These are phyloP conservation scores for Termitomyces sp. DNA, from an alignment of 768 basidiomycete genomes.

Conservation along the genomic window DNA sequence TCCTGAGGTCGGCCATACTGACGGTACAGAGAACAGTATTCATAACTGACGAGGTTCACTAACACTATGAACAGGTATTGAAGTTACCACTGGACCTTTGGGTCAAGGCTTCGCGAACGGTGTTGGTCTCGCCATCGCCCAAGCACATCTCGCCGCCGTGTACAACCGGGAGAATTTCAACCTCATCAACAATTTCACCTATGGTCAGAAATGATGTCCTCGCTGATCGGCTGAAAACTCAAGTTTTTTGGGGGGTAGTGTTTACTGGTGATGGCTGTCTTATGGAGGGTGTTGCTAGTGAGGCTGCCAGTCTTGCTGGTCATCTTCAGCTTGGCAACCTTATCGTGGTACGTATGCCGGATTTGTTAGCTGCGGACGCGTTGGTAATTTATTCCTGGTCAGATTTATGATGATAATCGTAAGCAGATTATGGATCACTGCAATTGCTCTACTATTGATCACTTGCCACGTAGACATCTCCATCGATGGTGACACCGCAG, in stretches of 20 bases:
- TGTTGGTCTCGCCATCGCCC: slow-evolving; percentile 91
- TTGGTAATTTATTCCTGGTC: slow-evolving; percentile 12
- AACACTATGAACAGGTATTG: slow-evolving; percentile 48
- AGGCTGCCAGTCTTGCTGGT: slow-evolving; percentile 90
- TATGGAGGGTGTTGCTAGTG: slow-evolving; percentile 94
- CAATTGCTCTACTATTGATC: slow-evolving; percentile 5
- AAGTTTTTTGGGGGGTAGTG: slow-evolving; percentile 39
- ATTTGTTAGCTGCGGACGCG: background rate
- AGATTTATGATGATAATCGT: slow-evolving; percentile 98
- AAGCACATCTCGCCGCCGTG: slow-evolving; percentile 85
- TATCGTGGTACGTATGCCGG: slow-evolving; percentile 64
- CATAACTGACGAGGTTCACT: slow-evolving; percentile 1
- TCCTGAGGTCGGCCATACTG: slow-evolving; percentile 70
- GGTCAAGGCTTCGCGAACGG: slow-evolving; percentile 94
- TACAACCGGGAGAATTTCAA: slow-evolving; percentile 87
- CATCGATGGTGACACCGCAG: slow-evolving; percentile 90
- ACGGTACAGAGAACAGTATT: slow-evolving; percentile 29
- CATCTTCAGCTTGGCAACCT: slow-evolving; percentile 93
- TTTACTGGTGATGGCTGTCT: slow-evolving; percentile 96
- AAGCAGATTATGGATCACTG: slow-evolving; percentile 28
- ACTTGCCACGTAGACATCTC: slow-evolving; percentile 68
- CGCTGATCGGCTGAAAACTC: slow-evolving; percentile 5
- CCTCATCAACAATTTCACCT: slow-evolving; percentile 85
- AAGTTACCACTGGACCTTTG: slow-evolving; percentile 95
- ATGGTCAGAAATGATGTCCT: slow-evolving; percentile 48